phyloP scores from a whole-genome alignment of 2,329 filamentous ascomycete species.

The Alternaria panax region DNA sequence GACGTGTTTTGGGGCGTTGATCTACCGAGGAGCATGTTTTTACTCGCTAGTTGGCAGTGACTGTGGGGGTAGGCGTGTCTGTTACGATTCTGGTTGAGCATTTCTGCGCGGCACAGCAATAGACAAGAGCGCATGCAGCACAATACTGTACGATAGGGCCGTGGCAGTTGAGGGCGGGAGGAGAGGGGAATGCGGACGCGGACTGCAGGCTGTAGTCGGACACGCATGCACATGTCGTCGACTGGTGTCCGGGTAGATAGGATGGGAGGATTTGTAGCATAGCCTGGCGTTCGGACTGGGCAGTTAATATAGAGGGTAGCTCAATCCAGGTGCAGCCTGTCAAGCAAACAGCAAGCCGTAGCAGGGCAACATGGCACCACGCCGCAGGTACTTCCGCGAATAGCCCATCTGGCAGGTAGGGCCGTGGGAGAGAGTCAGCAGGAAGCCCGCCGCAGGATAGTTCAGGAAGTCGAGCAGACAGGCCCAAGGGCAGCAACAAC shows the following conservation, averaged over 20 bases:
- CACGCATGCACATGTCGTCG: constrained; percentile 12
- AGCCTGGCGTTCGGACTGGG: constrained; percentile 5
- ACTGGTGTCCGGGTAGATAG: constrained; percentile 15
- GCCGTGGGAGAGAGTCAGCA: neutral
- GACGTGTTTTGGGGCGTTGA: constrained; percentile 39
- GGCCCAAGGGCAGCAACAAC: neutral
- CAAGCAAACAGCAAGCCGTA: neutral
- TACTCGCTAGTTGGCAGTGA: constrained; percentile 22
- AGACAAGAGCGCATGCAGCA: constrained; percentile 25
- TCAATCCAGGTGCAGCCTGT: constrained; percentile 6
- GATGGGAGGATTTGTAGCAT: constrained; percentile 13
- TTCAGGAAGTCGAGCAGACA: neutral
- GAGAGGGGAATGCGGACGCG: constrained; percentile 4
- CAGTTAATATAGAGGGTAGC: constrained; percentile 18
- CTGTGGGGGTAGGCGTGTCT: constrained; percentile 24
- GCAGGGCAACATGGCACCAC: neutral
- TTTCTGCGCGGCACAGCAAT: constrained; percentile 19
- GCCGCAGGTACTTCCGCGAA: neutral
- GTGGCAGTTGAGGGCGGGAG: constrained; percentile 3
- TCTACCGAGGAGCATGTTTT: constrained; percentile 25
- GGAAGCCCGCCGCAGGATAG: neutral
- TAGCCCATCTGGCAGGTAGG: neutral
- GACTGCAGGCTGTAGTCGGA: constrained; percentile 11
- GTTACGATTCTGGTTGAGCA: constrained; percentile 7
- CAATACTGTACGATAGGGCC: constrained; percentile 35